Evolutionary conservation across 2,329 filamentous ascomycete genomes (phyloP).

Genomic region (Zymoseptoria brevis): DNA sequence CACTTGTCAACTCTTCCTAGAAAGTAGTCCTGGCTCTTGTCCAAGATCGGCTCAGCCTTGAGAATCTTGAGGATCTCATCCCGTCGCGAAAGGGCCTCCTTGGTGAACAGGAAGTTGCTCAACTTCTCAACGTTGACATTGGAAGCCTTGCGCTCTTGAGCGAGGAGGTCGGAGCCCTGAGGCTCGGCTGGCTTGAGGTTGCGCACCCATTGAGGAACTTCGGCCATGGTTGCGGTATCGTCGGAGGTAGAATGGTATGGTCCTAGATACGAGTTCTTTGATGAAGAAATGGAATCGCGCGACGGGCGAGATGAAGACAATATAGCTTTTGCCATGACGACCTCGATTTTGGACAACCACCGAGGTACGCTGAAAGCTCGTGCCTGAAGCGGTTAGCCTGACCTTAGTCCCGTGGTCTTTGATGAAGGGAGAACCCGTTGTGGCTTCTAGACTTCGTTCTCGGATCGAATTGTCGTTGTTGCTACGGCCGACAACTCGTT

Average conservation of each 20-base stretch:
- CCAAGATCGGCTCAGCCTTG: conserved; percentile 60
- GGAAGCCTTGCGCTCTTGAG: conserved; percentile 60
- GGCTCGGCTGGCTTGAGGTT: conserved; percentile 57
- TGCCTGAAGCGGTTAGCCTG: neutral
- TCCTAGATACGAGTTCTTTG: neutral
- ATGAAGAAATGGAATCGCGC: neutral
- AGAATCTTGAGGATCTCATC: conserved; percentile 56
- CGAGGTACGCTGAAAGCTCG: neutral
- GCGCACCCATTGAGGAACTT: conserved; percentile 57
- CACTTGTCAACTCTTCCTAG: conserved; percentile 61
- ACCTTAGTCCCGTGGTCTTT: neutral
- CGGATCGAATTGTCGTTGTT: neutral
- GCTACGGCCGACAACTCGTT: neutral
- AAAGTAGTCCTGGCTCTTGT: conserved; percentile 73
- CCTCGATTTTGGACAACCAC: neutral
- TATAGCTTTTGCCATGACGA: neutral
- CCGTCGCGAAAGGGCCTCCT: conserved; percentile 54
- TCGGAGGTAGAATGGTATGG: neutral
- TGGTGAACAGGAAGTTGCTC: conserved; percentile 61
- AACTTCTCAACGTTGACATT: conserved; percentile 60
- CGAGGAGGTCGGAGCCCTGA: conserved; percentile 61
- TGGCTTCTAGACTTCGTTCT: neutral
- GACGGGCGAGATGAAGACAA: neutral
- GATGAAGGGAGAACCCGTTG: neutral
- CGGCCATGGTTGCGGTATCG: conserved; percentile 18